These are phyloP conservation scores for Umbelopsis sp. DNA, from an alignment of 371 early-diverging fungal species.

Conservation along the genomic window DNA sequence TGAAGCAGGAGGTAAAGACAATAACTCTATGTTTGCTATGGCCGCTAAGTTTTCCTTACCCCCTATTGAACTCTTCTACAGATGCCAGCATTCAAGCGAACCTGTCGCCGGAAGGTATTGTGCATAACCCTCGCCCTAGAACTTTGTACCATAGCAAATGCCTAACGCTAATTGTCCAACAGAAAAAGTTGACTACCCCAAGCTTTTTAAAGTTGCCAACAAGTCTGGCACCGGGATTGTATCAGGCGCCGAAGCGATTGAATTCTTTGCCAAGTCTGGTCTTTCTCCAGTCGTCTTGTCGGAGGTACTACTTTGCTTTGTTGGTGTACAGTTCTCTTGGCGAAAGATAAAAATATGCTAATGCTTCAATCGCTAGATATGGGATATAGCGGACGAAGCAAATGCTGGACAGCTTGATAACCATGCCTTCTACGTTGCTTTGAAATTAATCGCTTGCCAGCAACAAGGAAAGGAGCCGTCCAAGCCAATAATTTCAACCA, in stretches of 20 bases:
- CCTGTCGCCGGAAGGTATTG: too few relatives aligned
- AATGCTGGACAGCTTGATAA: conserved; percentile 35
- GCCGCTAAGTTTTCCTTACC: too few relatives aligned
- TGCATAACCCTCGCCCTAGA: neutral
- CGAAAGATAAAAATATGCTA: neutral
- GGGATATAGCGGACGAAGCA: conserved; percentile 36
- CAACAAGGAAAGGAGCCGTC: conserved; percentile 32
- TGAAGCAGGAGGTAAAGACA: neutral
- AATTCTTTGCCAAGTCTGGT: conserved; percentile 81
- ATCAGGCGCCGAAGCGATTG: conserved; percentile 78
- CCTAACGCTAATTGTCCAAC: conserved; percentile 2
- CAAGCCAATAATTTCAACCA: conserved; percentile 33
- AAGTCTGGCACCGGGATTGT: conserved; percentile 65
- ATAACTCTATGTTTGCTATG: neutral
- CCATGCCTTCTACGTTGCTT: conserved; percentile 35
- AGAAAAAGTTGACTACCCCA: too few relatives aligned
- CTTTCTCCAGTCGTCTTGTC: conserved; percentile 65
- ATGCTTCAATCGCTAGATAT: conserved; percentile 26
- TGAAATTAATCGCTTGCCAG: conserved; percentile 40
- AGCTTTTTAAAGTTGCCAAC: conserved; percentile 71
- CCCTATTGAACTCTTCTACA: too few relatives aligned
- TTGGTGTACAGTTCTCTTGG: neutral
- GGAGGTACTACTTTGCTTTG: conserved; percentile 47
- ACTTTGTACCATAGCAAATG: neutral
- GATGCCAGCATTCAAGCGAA: too few relatives aligned